phyloP scores from a whole-genome alignment of 768 basidiomycete genomes.

The Boletus tylopilopsis region DNA sequence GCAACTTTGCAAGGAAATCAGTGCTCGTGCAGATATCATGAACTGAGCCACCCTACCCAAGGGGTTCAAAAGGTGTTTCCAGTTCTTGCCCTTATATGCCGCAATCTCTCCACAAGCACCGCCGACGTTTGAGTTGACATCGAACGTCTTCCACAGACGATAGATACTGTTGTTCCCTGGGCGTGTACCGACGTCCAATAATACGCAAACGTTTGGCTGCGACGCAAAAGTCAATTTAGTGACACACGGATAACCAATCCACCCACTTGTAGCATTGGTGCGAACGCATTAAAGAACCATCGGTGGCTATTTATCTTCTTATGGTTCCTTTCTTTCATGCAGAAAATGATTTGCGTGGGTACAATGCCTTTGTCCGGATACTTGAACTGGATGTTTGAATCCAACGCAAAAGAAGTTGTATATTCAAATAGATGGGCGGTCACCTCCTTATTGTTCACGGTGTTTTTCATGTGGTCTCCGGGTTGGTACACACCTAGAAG shows the following conservation, averaged over 20 bases:
- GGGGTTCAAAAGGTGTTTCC: slow-evolving; percentile 79
- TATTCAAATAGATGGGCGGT: slow-evolving; percentile 82
- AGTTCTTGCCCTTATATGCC: slow-evolving; percentile 86
- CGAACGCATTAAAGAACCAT: slow-evolving; percentile 98
- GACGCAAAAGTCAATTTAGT: neutral
- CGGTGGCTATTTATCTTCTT: slow-evolving; percentile 97
- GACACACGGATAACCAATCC: neutral
- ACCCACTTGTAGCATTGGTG: slow-evolving; percentile 71
- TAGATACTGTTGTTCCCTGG: slow-evolving; percentile 89
- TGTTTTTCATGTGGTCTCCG: slow-evolving; percentile 56
- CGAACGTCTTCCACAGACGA: slow-evolving; percentile 93
- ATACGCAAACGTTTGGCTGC: slow-evolving; percentile 86
- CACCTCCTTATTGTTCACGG: slow-evolving; percentile 69
- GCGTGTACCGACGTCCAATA: slow-evolving; percentile 92
- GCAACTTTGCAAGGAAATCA: slow-evolving; percentile 51
- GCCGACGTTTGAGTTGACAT: slow-evolving; percentile 86
- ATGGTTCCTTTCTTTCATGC: slow-evolving; percentile 89
- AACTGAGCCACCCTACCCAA: slow-evolving; percentile 49
- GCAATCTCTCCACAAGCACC: slow-evolving; percentile 98
- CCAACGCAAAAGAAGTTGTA: slow-evolving; percentile 75
- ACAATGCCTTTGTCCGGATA: slow-evolving; percentile 92
- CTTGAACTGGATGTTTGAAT: slow-evolving; percentile 76
- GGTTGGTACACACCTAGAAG: slow-evolving; percentile 91
- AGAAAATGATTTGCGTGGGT: slow-evolving; percentile 91
- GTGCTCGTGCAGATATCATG: neutral